These are phyloP conservation scores for Colletotrichum sp. DNA, from an alignment of 2,329 filamentous ascomycete genomes.

Conservation along the genomic window DNA sequence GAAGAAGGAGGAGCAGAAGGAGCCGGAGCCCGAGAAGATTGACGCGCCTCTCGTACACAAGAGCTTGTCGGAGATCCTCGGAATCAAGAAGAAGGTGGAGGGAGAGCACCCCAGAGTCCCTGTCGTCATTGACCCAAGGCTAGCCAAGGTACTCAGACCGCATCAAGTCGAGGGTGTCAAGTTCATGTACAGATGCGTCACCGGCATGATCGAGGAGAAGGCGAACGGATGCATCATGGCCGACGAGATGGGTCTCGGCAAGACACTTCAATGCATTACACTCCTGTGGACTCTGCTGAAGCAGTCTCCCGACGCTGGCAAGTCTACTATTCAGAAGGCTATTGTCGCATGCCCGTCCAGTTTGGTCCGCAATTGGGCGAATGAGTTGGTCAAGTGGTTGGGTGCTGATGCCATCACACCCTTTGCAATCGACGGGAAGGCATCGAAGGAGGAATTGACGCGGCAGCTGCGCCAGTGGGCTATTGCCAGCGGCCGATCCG, in stretches of 20 bases:
- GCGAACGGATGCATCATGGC: slow-evolving; percentile 99
- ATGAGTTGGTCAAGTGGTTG: slow-evolving; percentile 96
- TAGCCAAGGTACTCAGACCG: slow-evolving; percentile 89
- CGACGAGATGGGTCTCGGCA: slow-evolving; percentile 97
- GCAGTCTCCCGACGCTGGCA: slow-evolving; percentile 94
- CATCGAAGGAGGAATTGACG: slow-evolving; percentile 90
- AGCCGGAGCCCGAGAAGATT: slow-evolving; percentile 54
- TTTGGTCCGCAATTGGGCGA: slow-evolving; percentile 97
- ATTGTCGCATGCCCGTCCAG: slow-evolving; percentile 97
- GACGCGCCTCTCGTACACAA: slow-evolving; percentile 90
- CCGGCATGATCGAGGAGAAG: slow-evolving; percentile 91
- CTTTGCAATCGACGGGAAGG: slow-evolving; percentile 97
- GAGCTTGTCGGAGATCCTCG: slow-evolving; percentile 92
- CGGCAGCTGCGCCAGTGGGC: slow-evolving; percentile 94
- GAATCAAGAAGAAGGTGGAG: slow-evolving; percentile 88
- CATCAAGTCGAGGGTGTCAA: slow-evolving; percentile 99
- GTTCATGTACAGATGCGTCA: slow-evolving; percentile 94
- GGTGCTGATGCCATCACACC: slow-evolving; percentile 89
- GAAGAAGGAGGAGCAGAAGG: slow-evolving; percentile 51
- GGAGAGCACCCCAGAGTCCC: slow-evolving; percentile 86
- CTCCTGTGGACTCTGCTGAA: slow-evolving; percentile 97
- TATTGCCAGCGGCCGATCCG: slow-evolving; percentile 84
- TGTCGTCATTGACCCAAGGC: slow-evolving; percentile 90
- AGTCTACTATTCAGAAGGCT: slow-evolving; percentile 91
- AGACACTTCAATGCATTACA: slow-evolving; percentile 96